phyloP scores from a whole-genome alignment of 331 rosid species.

The Pyrus hybrid region DNA sequence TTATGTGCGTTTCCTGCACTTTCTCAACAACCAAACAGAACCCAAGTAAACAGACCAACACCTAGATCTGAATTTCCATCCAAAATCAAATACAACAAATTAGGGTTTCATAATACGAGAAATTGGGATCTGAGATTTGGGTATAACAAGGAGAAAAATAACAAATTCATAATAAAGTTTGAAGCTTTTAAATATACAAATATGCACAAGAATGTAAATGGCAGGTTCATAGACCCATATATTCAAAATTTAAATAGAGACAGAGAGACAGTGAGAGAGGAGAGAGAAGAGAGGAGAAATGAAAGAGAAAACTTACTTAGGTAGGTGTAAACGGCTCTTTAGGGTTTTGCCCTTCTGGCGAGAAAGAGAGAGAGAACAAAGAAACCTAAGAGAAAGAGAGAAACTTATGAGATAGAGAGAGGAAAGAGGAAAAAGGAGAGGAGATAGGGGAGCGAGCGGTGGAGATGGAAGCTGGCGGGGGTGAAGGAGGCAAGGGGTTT shows the following conservation, averaged over 20 bases:
- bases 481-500: too few species aligned
- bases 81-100: constrained; percentile 7
- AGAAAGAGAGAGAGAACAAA: constrained; percentile 10
- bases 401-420: constrained; percentile 10
- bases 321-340: constrained; percentile 42
- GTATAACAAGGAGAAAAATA: constrained; percentile 7
- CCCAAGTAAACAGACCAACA: not conserved
- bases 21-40: constrained; percentile 13
- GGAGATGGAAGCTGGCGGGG: too few species aligned
- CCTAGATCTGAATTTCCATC: constrained; percentile 30
- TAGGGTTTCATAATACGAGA: constrained; percentile 17
- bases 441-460: constrained; percentile 55
- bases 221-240: constrained; percentile 61
- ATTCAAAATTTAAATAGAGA: constrained; percentile 42
- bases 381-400: constrained; percentile 3
- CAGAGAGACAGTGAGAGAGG: constrained; percentile 14
- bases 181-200: constrained; percentile 13
- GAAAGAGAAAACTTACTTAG: constrained; percentile 42
- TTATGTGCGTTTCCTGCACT: constrained; percentile 16
- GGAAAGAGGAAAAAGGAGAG: constrained; percentile 48
- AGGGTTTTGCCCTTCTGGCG: constrained; percentile 46
- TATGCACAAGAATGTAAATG: constrained; percentile 31
- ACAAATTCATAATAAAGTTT: constrained; percentile 9
- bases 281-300: constrained; percentile 14
- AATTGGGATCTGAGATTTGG: constrained; percentile 33